phyloP scores from a whole-genome alignment of 306 rosid genomes.

The Inga oerstediana region DNA sequence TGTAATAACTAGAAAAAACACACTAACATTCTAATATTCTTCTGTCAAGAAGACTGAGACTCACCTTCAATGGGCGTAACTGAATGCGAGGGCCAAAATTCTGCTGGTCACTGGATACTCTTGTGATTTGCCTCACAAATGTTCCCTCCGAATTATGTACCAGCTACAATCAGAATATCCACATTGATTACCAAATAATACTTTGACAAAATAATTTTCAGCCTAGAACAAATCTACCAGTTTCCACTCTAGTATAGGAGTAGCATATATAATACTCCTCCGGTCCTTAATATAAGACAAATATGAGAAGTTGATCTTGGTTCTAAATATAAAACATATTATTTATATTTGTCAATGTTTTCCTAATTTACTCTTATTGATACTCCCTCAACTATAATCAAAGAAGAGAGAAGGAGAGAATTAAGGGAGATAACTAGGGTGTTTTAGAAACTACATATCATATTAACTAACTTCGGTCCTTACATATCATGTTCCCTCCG shows the following conservation, averaged over 20 bases:
- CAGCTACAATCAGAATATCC: conserved; percentile 62
- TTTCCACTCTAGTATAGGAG: neutral
- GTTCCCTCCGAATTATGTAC: conserved; percentile 65
- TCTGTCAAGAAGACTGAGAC: conserved; percentile 29
- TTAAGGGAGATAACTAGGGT: too few relatives aligned
- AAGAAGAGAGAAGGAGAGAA: too few relatives aligned
- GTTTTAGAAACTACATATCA: too few relatives aligned
- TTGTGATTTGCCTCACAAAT: conserved; percentile 68
- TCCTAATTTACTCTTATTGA: too few relatives aligned
- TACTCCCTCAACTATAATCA: too few relatives aligned
- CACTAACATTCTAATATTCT: conserved; percentile 19
- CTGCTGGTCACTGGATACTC: conserved; percentile 48
- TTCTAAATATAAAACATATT: too few relatives aligned
- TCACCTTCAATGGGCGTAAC: conserved; percentile 62
- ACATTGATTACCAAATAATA: conserved; percentile 38
- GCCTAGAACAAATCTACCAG: conserved; percentile 29
- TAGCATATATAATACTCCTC: neutral
- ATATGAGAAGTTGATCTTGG: too few relatives aligned
- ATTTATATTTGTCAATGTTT: too few relatives aligned
- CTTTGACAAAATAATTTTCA: conserved; percentile 30
- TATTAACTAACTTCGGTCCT: too few relatives aligned
- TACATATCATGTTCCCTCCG: conserved; percentile 69
- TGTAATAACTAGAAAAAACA: conserved; percentile 5
- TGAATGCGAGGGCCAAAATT: conserved; percentile 51
- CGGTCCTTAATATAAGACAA: too few relatives aligned